A percentile compares a stretch with the other conserved stretches of the same genome.
phyloP scores from a whole-genome alignment of 2,329 filamentous ascomycete genomes.

The Paracamarosporium sp. region DNA sequence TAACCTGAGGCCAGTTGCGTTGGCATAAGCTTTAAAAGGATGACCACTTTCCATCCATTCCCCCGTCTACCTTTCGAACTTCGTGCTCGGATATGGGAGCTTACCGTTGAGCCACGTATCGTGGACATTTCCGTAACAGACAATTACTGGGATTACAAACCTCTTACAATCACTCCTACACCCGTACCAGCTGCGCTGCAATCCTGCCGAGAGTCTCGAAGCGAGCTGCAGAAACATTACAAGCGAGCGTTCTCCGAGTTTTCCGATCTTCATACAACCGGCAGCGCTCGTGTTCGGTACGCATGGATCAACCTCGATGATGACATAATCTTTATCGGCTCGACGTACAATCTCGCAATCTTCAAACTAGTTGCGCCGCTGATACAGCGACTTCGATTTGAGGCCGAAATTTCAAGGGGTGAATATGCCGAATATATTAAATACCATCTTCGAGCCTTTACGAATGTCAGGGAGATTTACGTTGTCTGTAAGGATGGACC shows the following conservation, averaged over 20 bases:
- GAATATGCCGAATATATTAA: background rate
- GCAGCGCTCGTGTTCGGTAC: background rate
- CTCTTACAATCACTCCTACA: background rate
- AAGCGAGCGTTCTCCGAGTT: background rate
- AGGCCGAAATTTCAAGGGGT: background rate
- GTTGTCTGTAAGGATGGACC: constrained; percentile 12
- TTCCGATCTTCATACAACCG: background rate
- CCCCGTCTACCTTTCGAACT: background rate
- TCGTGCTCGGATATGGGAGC: background rate
- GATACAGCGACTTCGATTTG: background rate
- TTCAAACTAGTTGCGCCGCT: background rate
- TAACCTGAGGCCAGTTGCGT: too few species aligned
- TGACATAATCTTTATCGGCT: background rate
- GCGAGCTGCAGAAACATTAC: background rate
- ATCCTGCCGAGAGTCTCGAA: background rate
- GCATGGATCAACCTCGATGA: background rate
- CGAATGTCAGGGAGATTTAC: constrained; percentile 12
- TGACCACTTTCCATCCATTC: background rate
- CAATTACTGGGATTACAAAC: background rate
- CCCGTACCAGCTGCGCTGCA: background rate
- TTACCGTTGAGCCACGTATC: background rate
- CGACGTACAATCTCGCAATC: background rate
- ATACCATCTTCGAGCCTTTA: constrained; percentile 1
- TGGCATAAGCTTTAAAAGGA: background rate
- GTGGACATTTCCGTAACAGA: background rate